Evolutionary conservation across 169 alveolate genomes (phyloP).

Genomic region (Cryptosporidium ubiquitum): DNA sequence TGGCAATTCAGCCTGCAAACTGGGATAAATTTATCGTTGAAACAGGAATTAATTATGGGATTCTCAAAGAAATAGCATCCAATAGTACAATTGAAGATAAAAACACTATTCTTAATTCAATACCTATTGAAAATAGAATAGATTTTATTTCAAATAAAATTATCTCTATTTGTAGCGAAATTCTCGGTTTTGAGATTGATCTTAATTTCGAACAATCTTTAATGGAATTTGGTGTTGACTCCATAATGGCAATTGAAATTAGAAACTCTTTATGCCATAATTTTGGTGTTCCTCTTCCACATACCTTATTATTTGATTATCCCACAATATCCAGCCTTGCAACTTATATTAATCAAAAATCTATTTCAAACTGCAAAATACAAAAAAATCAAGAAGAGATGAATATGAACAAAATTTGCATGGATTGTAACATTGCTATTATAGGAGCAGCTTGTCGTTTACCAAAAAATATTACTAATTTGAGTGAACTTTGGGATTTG

Average conservation of each 20-base stretch:
- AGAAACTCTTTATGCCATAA: slow-evolving; percentile 38
- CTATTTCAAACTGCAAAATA: not conserved
- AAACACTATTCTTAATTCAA: slow-evolving; percentile 10
- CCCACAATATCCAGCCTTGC: slow-evolving; percentile 41
- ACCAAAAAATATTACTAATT: slow-evolving; percentile 14
- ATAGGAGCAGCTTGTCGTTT: slow-evolving; percentile 64
- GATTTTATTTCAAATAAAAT: slow-evolving; percentile 26
- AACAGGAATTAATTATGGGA: slow-evolving; percentile 12
- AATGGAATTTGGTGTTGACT: slow-evolving; percentile 39
- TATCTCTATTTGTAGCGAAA: slow-evolving; percentile 1
- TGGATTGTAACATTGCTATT: not conserved
- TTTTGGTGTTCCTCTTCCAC: slow-evolving; percentile 30
- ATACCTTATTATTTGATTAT: slow-evolving; percentile 49
- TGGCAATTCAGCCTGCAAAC: slow-evolving; percentile 58
- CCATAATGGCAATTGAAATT: slow-evolving; percentile 51
- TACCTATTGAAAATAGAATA: slow-evolving; percentile 40
- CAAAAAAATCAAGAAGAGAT: not conserved
- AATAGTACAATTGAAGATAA: not conserved
- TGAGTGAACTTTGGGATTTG: slow-evolving; percentile 28
- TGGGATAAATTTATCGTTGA: slow-evolving; percentile 33
- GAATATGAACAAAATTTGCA: not conserved
- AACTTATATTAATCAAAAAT: slow-evolving; percentile 33
- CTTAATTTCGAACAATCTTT: slow-evolving; percentile 14
- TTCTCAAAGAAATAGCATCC: slow-evolving; percentile 9
- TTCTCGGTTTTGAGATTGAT: slow-evolving; percentile 1